Evolutionary conservation across 176 grass and related monocot genomes (phyloP), one percentile per base, ranked within the genome.

Genomic region (Juncus effusus): DNA sequence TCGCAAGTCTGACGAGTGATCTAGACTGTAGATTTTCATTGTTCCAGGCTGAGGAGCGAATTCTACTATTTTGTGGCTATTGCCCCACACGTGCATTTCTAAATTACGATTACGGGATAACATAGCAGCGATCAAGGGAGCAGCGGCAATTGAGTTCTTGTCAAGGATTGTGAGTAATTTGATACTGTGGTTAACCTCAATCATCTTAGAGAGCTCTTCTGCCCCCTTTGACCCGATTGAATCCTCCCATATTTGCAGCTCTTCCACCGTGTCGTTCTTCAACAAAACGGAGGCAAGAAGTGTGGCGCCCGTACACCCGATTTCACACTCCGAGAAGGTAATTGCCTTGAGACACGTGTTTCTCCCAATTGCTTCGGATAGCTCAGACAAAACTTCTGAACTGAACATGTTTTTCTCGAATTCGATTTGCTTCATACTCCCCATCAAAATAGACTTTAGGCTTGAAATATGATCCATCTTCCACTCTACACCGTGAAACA

Each of bases 231-330:
- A 79, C 4, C 85, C 79, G 8, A 89, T 84, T 37, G 85, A 89
- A 56, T 97, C 88, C 50, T 97, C 88, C 88, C 85, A 92, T 74
- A 92, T 51, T 54, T 91, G 93, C 50, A 97, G 54, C 61, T 97
- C 93, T 79, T 97, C 88, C 52, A 97, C 77, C 0, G 67, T 83
- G 35, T 76, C 67, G 72, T 92, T 91, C 50, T 75, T 84, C 62
- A 74, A 67, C 79, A 97, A 78, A 38, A 85, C 88, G 47, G 85
- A 97, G 42, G 85, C 85, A 13, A 97, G 88, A 67, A 86, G 58
- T 36, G 59, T 81, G 0, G 78, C 85, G 36, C 93, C 93, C 40
- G 62, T 7, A 4, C 71, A 73, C 47, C 80, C 85, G 56, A 97
- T 88, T 59, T 74, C 71, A 60, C 88, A 86, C 51, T 77, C 80